Evolutionary conservation across 1,139 yeast species (phyloP), one percentile per base, ranked within the genome.

Genomic region (Saccharomyces uvarum): DNA sequence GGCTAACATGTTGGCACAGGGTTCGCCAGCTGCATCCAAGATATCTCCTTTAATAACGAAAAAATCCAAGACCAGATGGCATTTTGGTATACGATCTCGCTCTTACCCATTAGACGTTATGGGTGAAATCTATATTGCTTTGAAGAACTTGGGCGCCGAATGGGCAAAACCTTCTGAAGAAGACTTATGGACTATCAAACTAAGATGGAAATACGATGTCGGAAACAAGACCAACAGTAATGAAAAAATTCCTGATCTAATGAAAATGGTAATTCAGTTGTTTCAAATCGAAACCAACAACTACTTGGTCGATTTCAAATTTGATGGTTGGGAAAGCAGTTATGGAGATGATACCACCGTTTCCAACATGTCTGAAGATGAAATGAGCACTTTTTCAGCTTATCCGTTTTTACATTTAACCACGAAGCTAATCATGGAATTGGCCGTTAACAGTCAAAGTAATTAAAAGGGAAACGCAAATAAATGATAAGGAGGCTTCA

Each of bases 71-170:
- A 89, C 97, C 8, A 83, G 97, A 72, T 93, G 99, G 99, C 99
- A 93, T 75, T 95, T 95, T 69, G 99, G 99, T 58, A 93, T 93
- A 58, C 79, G 99, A 66, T 89, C 97, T 8, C 80, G 98, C 65
- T 89, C 97, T 1, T 93, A 93, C 68, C 99, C 99, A 41, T 77
- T 93, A 61, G 99, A 93, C 70, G 99, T 93, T 7, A 93, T 93
- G 99, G 97, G 98, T 29, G 99, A 95, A 69, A 91, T 93, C 47
- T 93, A 95, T 72, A 79, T 97, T 49, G 99, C 99, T 0, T 77
- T 93, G 65, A 88, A 88, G 72, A 89, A 88, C 65, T 76, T 95
- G 54, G 98, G 97, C 2, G 98, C 99, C 0, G 97, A 93, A 70
- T 93, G 99, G 99, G 90, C 95, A 13, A 84, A 84, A 64, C 97